phyloP scores from a whole-genome alignment of 176 grass and related monocot species.

The Aegilops bicornis region DNA sequence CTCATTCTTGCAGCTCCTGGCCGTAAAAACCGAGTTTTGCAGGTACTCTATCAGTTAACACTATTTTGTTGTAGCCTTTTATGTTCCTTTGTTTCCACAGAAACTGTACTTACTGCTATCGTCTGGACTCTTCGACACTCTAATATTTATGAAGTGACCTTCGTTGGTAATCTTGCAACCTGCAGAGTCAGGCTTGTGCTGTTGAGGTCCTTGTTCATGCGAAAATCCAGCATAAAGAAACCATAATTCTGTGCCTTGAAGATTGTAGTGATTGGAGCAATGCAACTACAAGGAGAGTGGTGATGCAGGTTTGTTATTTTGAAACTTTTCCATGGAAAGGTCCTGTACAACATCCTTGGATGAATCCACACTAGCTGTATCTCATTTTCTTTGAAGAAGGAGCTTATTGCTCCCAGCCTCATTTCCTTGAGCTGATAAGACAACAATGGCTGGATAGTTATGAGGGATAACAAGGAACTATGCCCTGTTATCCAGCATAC shows the following conservation, averaged over 20 bases:
- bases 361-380: slow-evolving; percentile 1
- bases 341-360: not conserved
- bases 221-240: slow-evolving; percentile 87
- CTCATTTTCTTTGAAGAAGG: not conserved
- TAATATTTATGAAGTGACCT: not conserved
- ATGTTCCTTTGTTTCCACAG: slow-evolving; percentile 7
- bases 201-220: slow-evolving; percentile 77
- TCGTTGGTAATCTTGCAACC: slow-evolving; percentile 24
- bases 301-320: slow-evolving; percentile 77
- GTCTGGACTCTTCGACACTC: not conserved
- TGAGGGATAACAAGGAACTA: not conserved
- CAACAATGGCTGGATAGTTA: not conserved
- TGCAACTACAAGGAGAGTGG: slow-evolving; percentile 85
- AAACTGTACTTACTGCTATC: slow-evolving; percentile 1
- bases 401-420: not conserved
- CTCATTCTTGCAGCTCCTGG: slow-evolving; percentile 92
- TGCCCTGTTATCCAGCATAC: not conserved
- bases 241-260: slow-evolving; percentile 93
- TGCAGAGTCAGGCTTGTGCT: slow-evolving; percentile 86
- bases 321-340: not conserved
- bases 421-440: not conserved
- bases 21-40: slow-evolving; percentile 76
- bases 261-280: slow-evolving; percentile 98
- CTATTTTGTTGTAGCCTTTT: not conserved
- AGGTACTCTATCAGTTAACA: slow-evolving; percentile 44